Conservation (phyloP, 75 land plant species). For the Selaginella moellendorffii region DNA sequence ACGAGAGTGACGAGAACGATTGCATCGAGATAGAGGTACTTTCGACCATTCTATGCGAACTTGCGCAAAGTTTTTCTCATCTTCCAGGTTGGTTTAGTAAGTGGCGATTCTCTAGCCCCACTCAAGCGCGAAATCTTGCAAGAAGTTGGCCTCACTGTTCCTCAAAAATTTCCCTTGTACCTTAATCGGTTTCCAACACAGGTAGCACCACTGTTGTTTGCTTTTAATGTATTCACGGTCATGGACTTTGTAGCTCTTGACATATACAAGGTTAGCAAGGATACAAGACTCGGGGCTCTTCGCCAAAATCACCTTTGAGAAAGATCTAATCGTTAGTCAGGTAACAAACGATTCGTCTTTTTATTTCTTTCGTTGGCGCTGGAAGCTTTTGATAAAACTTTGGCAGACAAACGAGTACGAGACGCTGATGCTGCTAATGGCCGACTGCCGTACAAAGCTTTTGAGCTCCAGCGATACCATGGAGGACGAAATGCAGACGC, state of each 20-base stretch:
- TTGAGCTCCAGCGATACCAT: constrained; percentile 12
- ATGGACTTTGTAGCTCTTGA: constrained; percentile 19
- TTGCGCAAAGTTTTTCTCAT: background rate
- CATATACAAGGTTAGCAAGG: constrained; percentile 27
- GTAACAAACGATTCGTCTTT: background rate
- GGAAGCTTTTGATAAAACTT: background rate
- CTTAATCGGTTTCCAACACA: constrained; percentile 32
- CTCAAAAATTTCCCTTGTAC: constrained; percentile 24
- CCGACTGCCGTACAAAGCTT: constrained; percentile 24
- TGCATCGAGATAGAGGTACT: constrained; percentile 24
- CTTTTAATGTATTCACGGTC: too few relatives aligned
- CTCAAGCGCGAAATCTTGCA: constrained; percentile 25
- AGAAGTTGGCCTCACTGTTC: constrained; percentile 15
- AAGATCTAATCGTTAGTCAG: constrained; percentile 27
- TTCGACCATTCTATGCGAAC: background rate
- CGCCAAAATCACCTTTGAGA: constrained; percentile 24
- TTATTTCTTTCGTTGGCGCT: background rate
- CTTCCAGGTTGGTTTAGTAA: constrained; percentile 21
- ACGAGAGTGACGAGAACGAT: constrained; percentile 16
- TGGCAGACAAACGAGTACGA: constrained; percentile 34
- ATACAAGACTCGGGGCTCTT: constrained; percentile 25
- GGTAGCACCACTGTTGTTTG: too few relatives aligned
- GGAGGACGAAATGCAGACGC: constrained; percentile 21
- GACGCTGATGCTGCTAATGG: constrained; percentile 24
- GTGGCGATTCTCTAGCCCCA: constrained; percentile 16